A percentile compares a stretch with the other conserved stretches of the same genome.
Evolutionary conservation across 495 filamentous ascomycete genomes (phyloP).

Genomic region (Xylaria curta): DNA sequence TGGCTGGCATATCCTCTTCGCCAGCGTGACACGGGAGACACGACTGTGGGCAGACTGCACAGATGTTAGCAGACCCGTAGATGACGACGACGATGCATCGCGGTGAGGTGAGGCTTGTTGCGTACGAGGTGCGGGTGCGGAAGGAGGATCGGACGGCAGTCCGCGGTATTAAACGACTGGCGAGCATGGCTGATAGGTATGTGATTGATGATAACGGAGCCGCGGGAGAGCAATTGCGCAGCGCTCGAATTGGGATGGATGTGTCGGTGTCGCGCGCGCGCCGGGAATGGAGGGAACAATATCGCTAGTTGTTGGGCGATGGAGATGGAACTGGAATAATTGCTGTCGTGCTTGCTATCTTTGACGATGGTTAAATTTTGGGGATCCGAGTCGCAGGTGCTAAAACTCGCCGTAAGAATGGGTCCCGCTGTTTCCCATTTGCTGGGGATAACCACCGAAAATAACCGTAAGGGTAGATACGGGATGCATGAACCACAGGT

Average conservation of each 20-base stretch:
- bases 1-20: slow-evolving; percentile 80
- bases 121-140: slow-evolving; percentile 58
- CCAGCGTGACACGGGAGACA: slow-evolving; percentile 64
- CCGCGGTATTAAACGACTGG: slow-evolving; percentile 70
- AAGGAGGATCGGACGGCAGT: slow-evolving; percentile 70
- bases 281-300: slow-evolving; percentile 19
- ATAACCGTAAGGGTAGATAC: slow-evolving; percentile 7
- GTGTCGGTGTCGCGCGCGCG: slow-evolving; percentile 15
- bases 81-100: slow-evolving; percentile 22
- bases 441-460: slow-evolving; percentile 3
- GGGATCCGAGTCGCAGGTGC: slow-evolving; percentile 20
- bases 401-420: slow-evolving; percentile 2
- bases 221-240: slow-evolving; percentile 21
- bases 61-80: slow-evolving; percentile 42
- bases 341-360: not conserved
- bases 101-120: slow-evolving; percentile 36
- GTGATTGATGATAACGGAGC: slow-evolving; percentile 32
- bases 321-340: not conserved
- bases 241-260: slow-evolving; percentile 35
- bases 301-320: not conserved
- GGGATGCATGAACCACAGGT: not conserved
- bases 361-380: slow-evolving; percentile 19
- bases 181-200: slow-evolving; percentile 72
- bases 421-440: not conserved
- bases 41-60: slow-evolving; percentile 62